Percentiles rank a stretch among this genome's conserved stretches.
Conservation (phyloP, 306 rosid species). For the Fragaria nilgerrensis region DNA sequence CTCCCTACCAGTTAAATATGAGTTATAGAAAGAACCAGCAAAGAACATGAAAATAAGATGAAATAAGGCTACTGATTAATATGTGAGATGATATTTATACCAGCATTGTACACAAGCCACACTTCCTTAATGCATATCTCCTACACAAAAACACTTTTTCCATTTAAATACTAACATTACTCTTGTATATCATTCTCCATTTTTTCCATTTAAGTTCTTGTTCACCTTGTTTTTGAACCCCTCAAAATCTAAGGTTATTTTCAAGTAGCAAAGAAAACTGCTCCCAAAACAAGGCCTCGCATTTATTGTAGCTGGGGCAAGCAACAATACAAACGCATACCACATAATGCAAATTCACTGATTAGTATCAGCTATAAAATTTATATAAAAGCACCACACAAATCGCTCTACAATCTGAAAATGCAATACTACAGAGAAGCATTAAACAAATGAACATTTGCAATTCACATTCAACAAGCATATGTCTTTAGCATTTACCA, state of each 20-base stretch:
- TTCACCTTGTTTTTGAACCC: background rate
- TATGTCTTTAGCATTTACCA: background rate
- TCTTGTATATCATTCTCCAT: background rate
- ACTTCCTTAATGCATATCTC: background rate
- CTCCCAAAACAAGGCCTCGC: background rate
- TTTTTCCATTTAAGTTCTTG: background rate
- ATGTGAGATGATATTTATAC: background rate
- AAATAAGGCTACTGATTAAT: background rate
- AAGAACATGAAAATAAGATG: background rate
- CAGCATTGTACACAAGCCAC: background rate
- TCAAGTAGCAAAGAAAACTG: background rate
- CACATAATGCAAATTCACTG: background rate
- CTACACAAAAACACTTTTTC: background rate
- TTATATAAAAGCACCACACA: background rate
- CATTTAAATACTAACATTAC: background rate
- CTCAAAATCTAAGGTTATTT: no score
- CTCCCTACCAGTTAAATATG: constrained; percentile 14
- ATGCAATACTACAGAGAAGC: background rate
- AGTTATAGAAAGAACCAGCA: constrained; percentile 9
- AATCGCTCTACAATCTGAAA: background rate
- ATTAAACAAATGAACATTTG: background rate
- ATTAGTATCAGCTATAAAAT: background rate
- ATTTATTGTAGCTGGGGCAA: background rate
- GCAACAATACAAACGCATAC: background rate
- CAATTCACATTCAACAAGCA: background rate